Conservation (phyloP, 2,329 filamentous ascomycete genomes). For the Pseudonectria buxi region DNA sequence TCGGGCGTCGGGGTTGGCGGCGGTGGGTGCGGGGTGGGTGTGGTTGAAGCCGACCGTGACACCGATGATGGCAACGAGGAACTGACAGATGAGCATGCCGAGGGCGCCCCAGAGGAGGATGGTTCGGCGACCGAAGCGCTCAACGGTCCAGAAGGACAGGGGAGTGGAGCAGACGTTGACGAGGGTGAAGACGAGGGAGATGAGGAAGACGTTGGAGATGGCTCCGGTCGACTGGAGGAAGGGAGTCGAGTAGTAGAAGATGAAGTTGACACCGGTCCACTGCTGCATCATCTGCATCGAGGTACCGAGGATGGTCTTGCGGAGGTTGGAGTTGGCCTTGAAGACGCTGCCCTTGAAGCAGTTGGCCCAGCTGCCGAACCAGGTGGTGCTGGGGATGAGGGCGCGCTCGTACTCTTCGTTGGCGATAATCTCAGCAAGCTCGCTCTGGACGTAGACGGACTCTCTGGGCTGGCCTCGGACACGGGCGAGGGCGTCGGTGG, state of each 20-base stretch:
- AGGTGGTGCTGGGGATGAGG: conserved; percentile 57
- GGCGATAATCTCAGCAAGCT: conserved; percentile 79
- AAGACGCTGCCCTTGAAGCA: conserved; percentile 60
- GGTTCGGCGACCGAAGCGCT: conserved; percentile 71
- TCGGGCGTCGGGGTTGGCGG: conserved; percentile 28
- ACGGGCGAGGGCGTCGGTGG: conserved; percentile 53
- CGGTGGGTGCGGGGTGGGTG: conserved; percentile 41
- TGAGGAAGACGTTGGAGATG: conserved; percentile 72
- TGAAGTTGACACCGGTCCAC: conserved; percentile 85
- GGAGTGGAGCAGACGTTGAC: conserved; percentile 85
- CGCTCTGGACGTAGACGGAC: conserved; percentile 68
- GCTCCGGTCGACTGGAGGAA: conserved; percentile 77
- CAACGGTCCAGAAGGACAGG: conserved; percentile 79
- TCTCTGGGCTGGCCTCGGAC: conserved; percentile 69
- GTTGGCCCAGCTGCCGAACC: conserved; percentile 61
- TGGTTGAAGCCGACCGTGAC: conserved; percentile 51
- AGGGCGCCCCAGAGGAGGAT: conserved; percentile 73
- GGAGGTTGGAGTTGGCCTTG: conserved; percentile 59
- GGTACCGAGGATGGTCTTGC: conserved; percentile 64
- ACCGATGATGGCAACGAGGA: conserved; percentile 74
- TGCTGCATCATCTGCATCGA: conserved; percentile 78
- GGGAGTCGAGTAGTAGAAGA: conserved; percentile 80
- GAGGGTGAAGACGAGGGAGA: conserved; percentile 77
- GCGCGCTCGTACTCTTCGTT: conserved; percentile 81
- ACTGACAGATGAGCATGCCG: conserved; percentile 82